Evolutionary conservation across 148 eudicot genomes (phyloP), one percentile per base, ranked within the genome.

Genomic region (Amaranthus palmeri): DNA sequence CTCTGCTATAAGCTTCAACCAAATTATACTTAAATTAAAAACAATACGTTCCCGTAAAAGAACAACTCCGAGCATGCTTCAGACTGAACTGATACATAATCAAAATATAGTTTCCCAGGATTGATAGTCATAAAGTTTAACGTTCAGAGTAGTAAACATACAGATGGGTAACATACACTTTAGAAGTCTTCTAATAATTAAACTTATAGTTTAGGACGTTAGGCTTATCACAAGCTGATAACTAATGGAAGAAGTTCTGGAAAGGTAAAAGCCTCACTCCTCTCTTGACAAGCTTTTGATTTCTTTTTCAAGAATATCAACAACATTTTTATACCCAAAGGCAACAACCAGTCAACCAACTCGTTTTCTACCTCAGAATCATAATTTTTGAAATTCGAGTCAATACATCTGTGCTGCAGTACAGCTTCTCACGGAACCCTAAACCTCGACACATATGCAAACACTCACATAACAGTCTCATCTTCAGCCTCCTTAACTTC

Each of bases 401-500:
- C 89, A 61, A 83, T 84, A 43, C 75, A 54, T 89, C 88, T 9
- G 97, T 93, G 2, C 88, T 85, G 0, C 84, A 92, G 73, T 91
- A 91, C 79, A 93, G 76, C 83, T 93, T 93, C 4, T 66, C 80
- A 47, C 91, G 96, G 91, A 67, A 96, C 97, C 71, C 98, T 86
- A 83, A 93, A 81, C 79, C 96, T 85, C 12, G 91, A 77, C 40
- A 85, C 88, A 70, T 93, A 93, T 0, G 84, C 63, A 9, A 88
- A 66, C 68, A 97, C 97, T 45, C 91, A 81, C 7, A 93, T 85
- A 42, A 87, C 83, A 57, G 80, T 81, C 82, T 93, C 98, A 18
- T 81, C 92, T 82, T 91, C 97, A 81, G 85, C 92, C 78, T 93
- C 80, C 98, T 77, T 67, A 91, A 74, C 74, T 93, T 93, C 81